phyloP scores from a whole-genome alignment of 2,329 filamentous ascomycete species.

The Cytospora chrysosperma region DNA sequence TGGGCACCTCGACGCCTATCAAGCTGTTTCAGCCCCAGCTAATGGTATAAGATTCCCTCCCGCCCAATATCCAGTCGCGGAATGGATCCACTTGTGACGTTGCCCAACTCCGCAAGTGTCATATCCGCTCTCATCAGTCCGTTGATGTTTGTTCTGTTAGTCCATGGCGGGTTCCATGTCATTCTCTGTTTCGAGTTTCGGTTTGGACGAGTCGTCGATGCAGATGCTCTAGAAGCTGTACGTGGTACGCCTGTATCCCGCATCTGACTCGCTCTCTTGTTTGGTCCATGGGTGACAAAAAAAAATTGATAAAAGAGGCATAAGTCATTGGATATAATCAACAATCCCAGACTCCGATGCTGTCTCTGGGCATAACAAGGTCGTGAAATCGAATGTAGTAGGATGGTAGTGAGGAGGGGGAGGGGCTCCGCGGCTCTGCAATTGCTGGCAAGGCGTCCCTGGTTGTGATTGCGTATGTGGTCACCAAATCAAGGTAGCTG shows the following conservation, averaged over 20 bases:
- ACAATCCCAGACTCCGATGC: slow-evolving; percentile 20
- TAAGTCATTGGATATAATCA: slow-evolving; percentile 20
- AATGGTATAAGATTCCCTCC: background rate
- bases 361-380: slow-evolving; percentile 19
- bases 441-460: slow-evolving; percentile 12
- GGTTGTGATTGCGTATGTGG: slow-evolving; percentile 15
- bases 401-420: background rate
- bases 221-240: background rate
- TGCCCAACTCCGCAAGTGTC: background rate
- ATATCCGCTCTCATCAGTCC: background rate
- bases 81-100: background rate
- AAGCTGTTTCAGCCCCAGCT: background rate
- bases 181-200: background rate
- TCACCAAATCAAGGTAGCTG: slow-evolving; percentile 24
- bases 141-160: background rate
- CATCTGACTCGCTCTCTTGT: slow-evolving; percentile 5
- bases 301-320: slow-evolving; percentile 10
- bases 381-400: slow-evolving; percentile 13
- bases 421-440: slow-evolving; percentile 13
- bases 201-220: background rate
- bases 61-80: background rate
- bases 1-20: background rate
- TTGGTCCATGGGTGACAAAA: background rate
- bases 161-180: background rate
- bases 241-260: slow-evolving; percentile 9